phyloP scores from a whole-genome alignment of 2,329 filamentous ascomycete genomes.

The Lasiodiplodia sp. region DNA sequence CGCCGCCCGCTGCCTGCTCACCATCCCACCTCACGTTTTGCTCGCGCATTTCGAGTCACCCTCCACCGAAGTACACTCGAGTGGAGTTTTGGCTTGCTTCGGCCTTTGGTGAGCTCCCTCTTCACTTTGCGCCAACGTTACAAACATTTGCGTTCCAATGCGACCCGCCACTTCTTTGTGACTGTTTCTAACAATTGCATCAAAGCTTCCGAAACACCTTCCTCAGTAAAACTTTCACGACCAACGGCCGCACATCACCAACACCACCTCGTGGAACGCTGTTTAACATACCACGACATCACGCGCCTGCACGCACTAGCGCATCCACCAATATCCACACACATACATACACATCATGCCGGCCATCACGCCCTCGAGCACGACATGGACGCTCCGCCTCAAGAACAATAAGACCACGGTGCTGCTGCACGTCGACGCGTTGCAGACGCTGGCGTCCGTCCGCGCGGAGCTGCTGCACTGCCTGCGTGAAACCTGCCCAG shows the following conservation, averaged over 20 bases:
- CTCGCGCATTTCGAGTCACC: background rate
- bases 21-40: background rate
- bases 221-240: background rate
- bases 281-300: background rate
- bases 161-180: background rate
- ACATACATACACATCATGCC: constrained; percentile 17
- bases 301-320: background rate
- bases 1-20: background rate
- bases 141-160: background rate
- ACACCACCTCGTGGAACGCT: background rate
- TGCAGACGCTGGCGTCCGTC: constrained; percentile 49
- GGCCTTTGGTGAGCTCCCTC: background rate
- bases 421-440: constrained; percentile 54
- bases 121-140: background rate
- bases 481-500: constrained; percentile 48
- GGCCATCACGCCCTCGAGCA: constrained; percentile 37
- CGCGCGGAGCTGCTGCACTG: constrained; percentile 52
- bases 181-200: background rate
- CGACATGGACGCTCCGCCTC: constrained; percentile 54
- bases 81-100: background rate
- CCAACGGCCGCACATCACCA: background rate
- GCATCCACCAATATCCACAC: background rate
- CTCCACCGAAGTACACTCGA: background rate
- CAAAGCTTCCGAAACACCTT: background rate
- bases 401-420: constrained; percentile 56